Base-by-base conservation (phyloP, 169 alveolate genomes). In the Ichthyophthirius multifiliis region DNA sequence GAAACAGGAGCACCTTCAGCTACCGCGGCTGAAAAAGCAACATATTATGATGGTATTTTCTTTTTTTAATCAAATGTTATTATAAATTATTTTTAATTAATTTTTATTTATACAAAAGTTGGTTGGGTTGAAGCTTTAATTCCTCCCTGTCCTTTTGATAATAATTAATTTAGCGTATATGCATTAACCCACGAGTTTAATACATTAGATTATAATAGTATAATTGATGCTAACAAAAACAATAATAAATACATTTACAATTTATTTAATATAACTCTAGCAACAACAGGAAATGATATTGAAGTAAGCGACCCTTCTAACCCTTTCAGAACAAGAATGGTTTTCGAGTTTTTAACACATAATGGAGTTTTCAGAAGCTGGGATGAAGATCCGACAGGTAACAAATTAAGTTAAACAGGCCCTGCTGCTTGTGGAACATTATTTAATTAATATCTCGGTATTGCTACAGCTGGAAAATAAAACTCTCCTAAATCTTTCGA, bases 371-470 rank as follows among this genome's bases (percentile, higher is more conserved):
- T 48, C 12, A 30, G 35, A 4, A 44, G 74, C 1, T 76, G 83
- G 83, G 75, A 65, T 35, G 65, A 44, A 63, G 83, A 76, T 76
- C 46, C 62, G 9, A 76, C 83, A 6, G 65, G 65, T 23, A 76
- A 67, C 30, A 76, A 48, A 67, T 23, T 37, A 30, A 67, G 76
- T 23, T 10, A 63, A 7, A 44, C 44, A 55, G 63, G 62, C 3
- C 64, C 75, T 23, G 65, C 83, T 1, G 83, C 74, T 0, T 76
- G 83, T 76, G 65, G 65, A 39, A 75, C 76, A 55, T 37, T 76
- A 75, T 55, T 37, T 27, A 76, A 76, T 23, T n/a, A n/a, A n/a
- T n/a, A n/a, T n/a, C n/a, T n/a, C n/a, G 44, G 32, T 0, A 67
- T 2, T n/a, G 75, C 47, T 64, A 46, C 75, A 64, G 43, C 27